These are phyloP conservation scores for Ceratobasidium sp. DNA, from an alignment of 1,284 basidiomycete genomes.

Conservation along the genomic window DNA sequence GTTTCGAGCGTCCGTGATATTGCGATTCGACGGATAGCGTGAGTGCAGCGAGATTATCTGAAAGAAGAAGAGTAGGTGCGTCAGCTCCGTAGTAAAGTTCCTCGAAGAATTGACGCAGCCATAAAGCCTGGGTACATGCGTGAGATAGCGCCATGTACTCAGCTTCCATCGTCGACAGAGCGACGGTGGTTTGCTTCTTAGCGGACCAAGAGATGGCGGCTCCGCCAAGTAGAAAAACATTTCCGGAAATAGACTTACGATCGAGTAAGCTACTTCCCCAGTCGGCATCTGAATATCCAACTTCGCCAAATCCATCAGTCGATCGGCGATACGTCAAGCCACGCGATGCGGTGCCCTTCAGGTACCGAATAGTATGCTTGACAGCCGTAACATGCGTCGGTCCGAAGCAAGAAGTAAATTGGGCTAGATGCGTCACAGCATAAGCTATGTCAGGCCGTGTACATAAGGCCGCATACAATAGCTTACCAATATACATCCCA, in stretches of 20 bases:
- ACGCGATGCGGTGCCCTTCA: conserved; percentile 47
- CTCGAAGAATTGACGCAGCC: conserved; percentile 45
- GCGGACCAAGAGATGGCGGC: no score
- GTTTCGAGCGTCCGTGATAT: conserved; percentile 47
- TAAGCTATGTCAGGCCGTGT: conserved; percentile 55
- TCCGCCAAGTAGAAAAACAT: no score
- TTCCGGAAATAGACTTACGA: no score
- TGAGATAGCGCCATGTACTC: conserved; percentile 50
- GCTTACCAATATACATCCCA: conserved; percentile 50
- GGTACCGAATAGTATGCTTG: conserved; percentile 51
- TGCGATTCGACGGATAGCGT: conserved; percentile 44
- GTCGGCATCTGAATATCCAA: conserved; percentile 33
- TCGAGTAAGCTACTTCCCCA: conserved; percentile 40
- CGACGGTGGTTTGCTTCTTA: no score
- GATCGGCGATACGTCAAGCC: background rate
- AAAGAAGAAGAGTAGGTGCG: conserved; percentile 37
- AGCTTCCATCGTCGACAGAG: no score
- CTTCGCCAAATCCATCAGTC: background rate
- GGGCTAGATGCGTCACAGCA: conserved; percentile 51
- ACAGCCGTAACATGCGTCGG: no score
- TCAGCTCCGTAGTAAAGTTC: conserved; percentile 44
- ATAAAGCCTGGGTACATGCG: conserved; percentile 46
- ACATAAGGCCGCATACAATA: conserved; percentile 53
- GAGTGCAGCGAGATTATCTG: conserved; percentile 46
- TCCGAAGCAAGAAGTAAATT: conserved; percentile 52